phyloP scores from a whole-genome alignment of 1,284 basidiomycete genomes.

The Puccinia novopanici region DNA sequence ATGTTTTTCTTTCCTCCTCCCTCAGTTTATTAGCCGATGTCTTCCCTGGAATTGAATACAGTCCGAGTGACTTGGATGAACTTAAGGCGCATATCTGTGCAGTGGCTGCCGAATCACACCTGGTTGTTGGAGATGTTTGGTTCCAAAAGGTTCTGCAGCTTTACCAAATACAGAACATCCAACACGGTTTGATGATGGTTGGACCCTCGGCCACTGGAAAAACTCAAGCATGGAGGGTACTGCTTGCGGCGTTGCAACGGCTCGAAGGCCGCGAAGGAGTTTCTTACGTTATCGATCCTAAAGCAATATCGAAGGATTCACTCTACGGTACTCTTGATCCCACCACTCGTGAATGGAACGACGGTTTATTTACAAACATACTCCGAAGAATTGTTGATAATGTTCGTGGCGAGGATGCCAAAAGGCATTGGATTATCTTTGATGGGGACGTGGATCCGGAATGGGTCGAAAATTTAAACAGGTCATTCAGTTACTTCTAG shows the following conservation, averaged over 20 bases:
- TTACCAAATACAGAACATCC: slow-evolving; percentile 99
- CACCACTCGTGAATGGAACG: slow-evolving; percentile 99
- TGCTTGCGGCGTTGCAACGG: slow-evolving; percentile 85
- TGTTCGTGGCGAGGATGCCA: slow-evolving; percentile 92
- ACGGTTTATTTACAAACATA: slow-evolving; percentile 96
- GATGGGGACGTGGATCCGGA: slow-evolving; percentile 99
- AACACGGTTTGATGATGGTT: slow-evolving; percentile 99
- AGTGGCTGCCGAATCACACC: slow-evolving; percentile 81
- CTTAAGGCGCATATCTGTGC: slow-evolving; percentile 80
- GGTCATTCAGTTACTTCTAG: slow-evolving; percentile 65
- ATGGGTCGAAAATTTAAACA: slow-evolving; percentile 99
- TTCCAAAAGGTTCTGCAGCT: slow-evolving; percentile 93
- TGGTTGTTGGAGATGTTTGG: slow-evolving; percentile 86
- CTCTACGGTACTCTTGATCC: slow-evolving; percentile 95
- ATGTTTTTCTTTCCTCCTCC: not conserved
- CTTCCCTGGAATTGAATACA: slow-evolving; percentile 91
- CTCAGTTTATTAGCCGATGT: slow-evolving; percentile 87
- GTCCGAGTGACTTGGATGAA: slow-evolving; percentile 82
- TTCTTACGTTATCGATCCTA: slow-evolving; percentile 96
- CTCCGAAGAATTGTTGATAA: slow-evolving; percentile 97
- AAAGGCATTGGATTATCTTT: slow-evolving; percentile 99
- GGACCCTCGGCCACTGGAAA: slow-evolving; percentile 96
- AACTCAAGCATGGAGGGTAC: slow-evolving; percentile 93
- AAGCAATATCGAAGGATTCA: slow-evolving; percentile 97
- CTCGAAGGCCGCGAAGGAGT: slow-evolving; percentile 90